A percentile compares a stretch with the other conserved stretches of the same genome.
These are phyloP conservation scores for Phellinidium pouzarii DNA, from an alignment of 1,284 basidiomycete genomes.

Conservation along the genomic window DNA sequence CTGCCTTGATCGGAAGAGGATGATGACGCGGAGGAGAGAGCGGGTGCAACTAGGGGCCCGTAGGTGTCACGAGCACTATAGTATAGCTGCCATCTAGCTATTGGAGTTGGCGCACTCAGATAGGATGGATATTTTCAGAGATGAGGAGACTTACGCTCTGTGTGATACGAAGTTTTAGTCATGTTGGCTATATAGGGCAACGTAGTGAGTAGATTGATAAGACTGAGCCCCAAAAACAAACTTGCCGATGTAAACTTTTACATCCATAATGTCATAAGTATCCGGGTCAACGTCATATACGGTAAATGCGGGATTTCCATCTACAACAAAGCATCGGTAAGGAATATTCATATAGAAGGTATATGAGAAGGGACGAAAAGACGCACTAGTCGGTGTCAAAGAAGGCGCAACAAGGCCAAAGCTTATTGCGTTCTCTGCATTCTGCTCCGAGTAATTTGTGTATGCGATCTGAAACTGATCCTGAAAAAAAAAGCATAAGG, in stretches of 20 bases:
- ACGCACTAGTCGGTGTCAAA: slow-evolving; percentile 46
- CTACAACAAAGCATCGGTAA: slow-evolving; percentile 23
- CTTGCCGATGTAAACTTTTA: slow-evolving; percentile 36
- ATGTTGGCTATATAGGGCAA: slow-evolving; percentile 27
- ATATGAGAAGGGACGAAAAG: background rate
- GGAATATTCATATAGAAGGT: background rate
- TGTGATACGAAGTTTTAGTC: slow-evolving; percentile 33
- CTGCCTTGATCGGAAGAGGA: background rate
- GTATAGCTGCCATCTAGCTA: slow-evolving; percentile 47
- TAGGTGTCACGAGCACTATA: slow-evolving; percentile 52
- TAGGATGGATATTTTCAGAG: background rate
- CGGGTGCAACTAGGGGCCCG: slow-evolving; percentile 35
- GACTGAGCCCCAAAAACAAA: background rate
- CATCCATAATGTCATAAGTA: slow-evolving; percentile 47
- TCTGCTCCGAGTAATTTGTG: slow-evolving; percentile 43
- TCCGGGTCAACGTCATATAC: slow-evolving; percentile 48
- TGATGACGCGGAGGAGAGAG: slow-evolving; percentile 9
- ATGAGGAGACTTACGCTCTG: slow-evolving; percentile 25
- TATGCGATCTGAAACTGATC: slow-evolving; percentile 57
- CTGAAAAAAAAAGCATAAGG: slow-evolving; percentile 17
- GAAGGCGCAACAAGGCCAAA: slow-evolving; percentile 46
- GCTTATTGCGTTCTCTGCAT: slow-evolving; percentile 41
- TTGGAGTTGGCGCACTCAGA: slow-evolving; percentile 20
- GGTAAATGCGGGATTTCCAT: slow-evolving; percentile 46
- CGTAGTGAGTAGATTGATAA: background rate